Percentiles rank a stretch among this genome's conserved stretches.
These are phyloP conservation scores for Stemphylium beticola DNA, from an alignment of 2,329 filamentous ascomycete species.

Conservation along the genomic window DNA sequence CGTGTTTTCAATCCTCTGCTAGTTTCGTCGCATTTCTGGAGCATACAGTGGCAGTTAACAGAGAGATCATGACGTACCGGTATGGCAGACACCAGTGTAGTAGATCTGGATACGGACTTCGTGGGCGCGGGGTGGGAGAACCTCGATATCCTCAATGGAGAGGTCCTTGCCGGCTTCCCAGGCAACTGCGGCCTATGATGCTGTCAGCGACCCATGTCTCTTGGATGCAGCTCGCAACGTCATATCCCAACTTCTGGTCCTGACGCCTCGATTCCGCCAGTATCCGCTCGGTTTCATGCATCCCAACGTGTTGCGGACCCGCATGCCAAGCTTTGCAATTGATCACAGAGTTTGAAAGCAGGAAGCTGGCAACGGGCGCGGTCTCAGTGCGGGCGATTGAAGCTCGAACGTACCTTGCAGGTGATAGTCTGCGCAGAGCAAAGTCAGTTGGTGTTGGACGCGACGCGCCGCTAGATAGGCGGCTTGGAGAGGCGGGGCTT, in stretches of 20 bases:
- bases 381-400: constrained; percentile 7
- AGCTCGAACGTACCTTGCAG: constrained; percentile 83
- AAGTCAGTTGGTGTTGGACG: constrained; percentile 13
- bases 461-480: background rate
- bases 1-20: background rate
- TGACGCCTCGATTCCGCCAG: constrained; percentile 4
- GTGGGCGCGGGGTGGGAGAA: constrained; percentile 83
- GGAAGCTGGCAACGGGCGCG: background rate
- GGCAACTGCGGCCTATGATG: constrained; percentile 79
- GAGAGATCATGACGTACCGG: constrained; percentile 63
- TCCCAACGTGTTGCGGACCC: constrained; percentile 34
- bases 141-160: constrained; percentile 89
- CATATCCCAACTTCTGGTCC: background rate
- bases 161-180: constrained; percentile 96
- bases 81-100: constrained; percentile 99
- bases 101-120: constrained; percentile 97
- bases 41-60: too few relatives aligned
- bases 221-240: background rate
- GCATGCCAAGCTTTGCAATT: constrained; percentile 29
- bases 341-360: background rate
- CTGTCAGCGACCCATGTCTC: constrained; percentile 23
- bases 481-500: background rate
- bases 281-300: constrained; percentile 10
- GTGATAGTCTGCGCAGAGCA: constrained; percentile 75
- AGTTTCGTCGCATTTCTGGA: too few relatives aligned